Evolutionary conservation across 768 basidiomycete species (phyloP).

Genomic region (Suillus tomentosus): DNA sequence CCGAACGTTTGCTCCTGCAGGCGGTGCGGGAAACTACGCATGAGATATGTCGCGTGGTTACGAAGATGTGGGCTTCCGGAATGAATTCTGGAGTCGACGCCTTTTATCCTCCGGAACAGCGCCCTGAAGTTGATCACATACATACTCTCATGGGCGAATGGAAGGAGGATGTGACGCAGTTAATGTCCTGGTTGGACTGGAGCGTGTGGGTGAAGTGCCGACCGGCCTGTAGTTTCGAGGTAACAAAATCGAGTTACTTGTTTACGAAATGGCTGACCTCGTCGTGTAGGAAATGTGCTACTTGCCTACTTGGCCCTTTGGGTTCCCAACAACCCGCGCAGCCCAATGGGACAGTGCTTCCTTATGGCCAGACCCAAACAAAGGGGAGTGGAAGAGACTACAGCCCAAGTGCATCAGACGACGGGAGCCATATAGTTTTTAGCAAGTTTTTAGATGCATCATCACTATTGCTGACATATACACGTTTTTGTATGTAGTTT

Average conservation of each 20-base stretch:
- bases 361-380: background rate
- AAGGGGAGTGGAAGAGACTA: slow-evolving; percentile 27
- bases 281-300: slow-evolving; percentile 28
- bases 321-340: background rate
- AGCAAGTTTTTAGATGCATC: background rate
- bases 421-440: slow-evolving; percentile 14
- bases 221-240: slow-evolving; percentile 18
- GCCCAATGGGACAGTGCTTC: background rate
- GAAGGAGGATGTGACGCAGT: slow-evolving; percentile 13
- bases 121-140: background rate
- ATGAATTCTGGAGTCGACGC: slow-evolving; percentile 15
- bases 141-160: slow-evolving; percentile 13
- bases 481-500: background rate
- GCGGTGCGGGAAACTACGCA: slow-evolving; percentile 18
- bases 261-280: background rate
- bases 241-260: background rate
- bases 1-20: slow-evolving; percentile 17
- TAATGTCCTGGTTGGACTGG: slow-evolving; percentile 27
- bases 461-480: background rate
- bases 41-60: slow-evolving; percentile 21
- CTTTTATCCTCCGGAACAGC: background rate
- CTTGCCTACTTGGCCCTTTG: slow-evolving; percentile 26
- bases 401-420: slow-evolving; percentile 25
- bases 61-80: slow-evolving; percentile 23
- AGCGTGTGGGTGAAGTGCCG: slow-evolving; percentile 24